Evolutionary conservation across 352 stramenopile genomes (phyloP), one percentile per base, ranked within the genome.

Genomic region (Globisporangium cylindrosporum): DNA sequence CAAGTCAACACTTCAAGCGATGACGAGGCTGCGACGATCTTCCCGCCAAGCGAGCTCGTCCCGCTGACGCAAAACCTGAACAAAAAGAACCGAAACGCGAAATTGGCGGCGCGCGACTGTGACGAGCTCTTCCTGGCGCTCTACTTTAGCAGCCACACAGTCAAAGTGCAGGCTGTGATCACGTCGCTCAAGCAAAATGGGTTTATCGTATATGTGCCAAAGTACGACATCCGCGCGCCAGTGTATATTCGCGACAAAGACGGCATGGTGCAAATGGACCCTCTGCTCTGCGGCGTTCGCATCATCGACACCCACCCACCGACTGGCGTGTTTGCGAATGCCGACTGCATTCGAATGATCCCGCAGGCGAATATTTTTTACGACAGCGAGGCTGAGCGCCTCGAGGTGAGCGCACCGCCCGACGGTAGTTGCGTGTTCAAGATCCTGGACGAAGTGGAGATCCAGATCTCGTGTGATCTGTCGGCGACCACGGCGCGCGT

Each of bases 151-250:
- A 91, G 88, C 41, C 86, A 97, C 71, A 85, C 84, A 1, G 81
- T 96, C 14, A 83, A 86, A 24, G 88, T 91, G 1, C 70, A 88
- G 25, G 94, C 91, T 24, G 91, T 98, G 59, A 93, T 98, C 54
- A 94, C 89, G 55, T 78, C 87, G 36, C 75, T 98, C 69, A 90
- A 94, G 71, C 77, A 92, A 63, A 98, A 98, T 71, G 94, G 94
- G 10, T 92, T 98, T 69, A 88, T 97, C 25, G 92, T 96, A 25
- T 98, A 98, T 74, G 75, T 98, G 15, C 94, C 94, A 9, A 87
- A 89, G 54, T 98, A 98, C 70, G 93, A 98, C 66, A 68, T 98
- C 25, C 90, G 91, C 57, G 91, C 86, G 2, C 92, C 93, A 14
- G 91, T 98, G 41, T 98, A 97, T 76, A 77, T 98, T 24, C 81